These are phyloP conservation scores for Triglochin maritima DNA, from an alignment of 106 monocot species.

Conservation along the genomic window DNA sequence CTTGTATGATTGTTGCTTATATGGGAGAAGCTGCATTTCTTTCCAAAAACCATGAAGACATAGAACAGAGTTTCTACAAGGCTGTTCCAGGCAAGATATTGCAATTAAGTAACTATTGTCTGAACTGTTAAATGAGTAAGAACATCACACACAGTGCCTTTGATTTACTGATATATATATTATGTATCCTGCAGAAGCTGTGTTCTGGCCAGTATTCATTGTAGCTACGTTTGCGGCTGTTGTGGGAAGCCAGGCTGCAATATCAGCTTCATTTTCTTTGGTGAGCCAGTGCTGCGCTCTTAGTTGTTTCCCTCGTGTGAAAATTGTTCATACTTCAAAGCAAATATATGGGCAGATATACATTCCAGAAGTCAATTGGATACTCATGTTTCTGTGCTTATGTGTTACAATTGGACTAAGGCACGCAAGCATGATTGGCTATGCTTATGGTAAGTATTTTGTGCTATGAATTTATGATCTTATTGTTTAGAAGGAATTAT, in stretches of 20 bases:
- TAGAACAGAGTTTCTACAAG: constrained; percentile 67
- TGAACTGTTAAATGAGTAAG: too few species aligned
- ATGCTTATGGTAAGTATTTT: constrained; percentile 54
- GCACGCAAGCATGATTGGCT: constrained; percentile 54
- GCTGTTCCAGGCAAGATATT: constrained; percentile 49
- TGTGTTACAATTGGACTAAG: constrained; percentile 50
- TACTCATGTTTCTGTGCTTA: constrained; percentile 59
- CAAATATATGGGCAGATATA: constrained; percentile 65
- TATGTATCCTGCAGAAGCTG: constrained; percentile 31
- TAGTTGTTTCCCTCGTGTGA: constrained; percentile 72
- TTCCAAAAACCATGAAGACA: constrained; percentile 71
- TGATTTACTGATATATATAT: background rate
- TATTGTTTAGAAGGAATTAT: background rate
- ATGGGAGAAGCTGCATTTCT: constrained; percentile 94
- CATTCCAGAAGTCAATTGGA: constrained; percentile 81
- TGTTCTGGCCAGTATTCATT: constrained; percentile 83
- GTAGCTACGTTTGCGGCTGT: constrained; percentile 63
- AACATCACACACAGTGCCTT: too few species aligned
- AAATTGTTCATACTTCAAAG: constrained; percentile 66
- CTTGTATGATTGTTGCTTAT: constrained; percentile 72
- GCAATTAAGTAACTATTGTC: background rate
- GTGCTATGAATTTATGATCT: background rate
- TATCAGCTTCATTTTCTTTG: constrained; percentile 70
- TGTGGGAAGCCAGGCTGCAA: constrained; percentile 80
- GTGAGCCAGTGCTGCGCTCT: constrained; percentile 63